Evolutionary conservation across 768 basidiomycete genomes (phyloP).

Genomic region (Ephemerocybe angulata): DNA sequence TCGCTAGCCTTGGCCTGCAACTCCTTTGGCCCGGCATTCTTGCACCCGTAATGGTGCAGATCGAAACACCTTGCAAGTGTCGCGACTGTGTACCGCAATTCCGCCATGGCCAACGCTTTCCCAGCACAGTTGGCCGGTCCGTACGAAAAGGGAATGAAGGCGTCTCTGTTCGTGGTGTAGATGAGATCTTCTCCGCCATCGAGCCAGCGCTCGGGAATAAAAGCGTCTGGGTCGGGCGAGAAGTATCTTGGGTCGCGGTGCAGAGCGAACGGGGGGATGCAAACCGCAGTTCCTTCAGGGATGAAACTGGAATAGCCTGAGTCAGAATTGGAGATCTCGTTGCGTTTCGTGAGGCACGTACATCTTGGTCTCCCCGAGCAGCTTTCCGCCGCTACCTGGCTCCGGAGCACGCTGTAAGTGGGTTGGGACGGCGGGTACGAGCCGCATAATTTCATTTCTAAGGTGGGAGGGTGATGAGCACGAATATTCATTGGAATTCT

Average conservation of each 20-base stretch:
- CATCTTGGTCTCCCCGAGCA: conserved; percentile 16
- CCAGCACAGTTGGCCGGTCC: conserved; percentile 54
- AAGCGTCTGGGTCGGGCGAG: conserved; percentile 31
- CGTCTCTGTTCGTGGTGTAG: neutral
- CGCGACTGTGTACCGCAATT: conserved; percentile 26
- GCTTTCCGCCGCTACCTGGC: conserved; percentile 26
- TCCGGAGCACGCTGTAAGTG: conserved; percentile 28
- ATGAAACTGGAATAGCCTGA: too few relatives aligned
- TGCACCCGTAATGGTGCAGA: conserved; percentile 3
- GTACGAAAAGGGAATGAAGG: conserved; percentile 33
- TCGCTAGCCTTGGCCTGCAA: neutral
- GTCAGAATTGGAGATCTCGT: too few relatives aligned
- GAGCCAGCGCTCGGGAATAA: conserved; percentile 38
- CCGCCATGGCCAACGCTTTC: conserved; percentile 32
- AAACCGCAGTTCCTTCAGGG: conserved; percentile 13
- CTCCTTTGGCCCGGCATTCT: neutral
- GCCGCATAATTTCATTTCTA: conserved; percentile 35
- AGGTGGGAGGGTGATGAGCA: neutral
- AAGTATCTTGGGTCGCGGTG: conserved; percentile 37
- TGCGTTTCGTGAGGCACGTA: neutral
- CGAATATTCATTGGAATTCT: neutral
- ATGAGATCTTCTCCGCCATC: neutral
- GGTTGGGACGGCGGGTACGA: conserved; percentile 32
- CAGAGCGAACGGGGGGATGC: conserved; percentile 31
- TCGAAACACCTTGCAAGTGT: conserved; percentile 8